Percentiles rank a stretch among this genome's conserved stretches.
Conservation (phyloP, 2,329 filamentous ascomycete genomes). For the Aspergillus sp. region DNA sequence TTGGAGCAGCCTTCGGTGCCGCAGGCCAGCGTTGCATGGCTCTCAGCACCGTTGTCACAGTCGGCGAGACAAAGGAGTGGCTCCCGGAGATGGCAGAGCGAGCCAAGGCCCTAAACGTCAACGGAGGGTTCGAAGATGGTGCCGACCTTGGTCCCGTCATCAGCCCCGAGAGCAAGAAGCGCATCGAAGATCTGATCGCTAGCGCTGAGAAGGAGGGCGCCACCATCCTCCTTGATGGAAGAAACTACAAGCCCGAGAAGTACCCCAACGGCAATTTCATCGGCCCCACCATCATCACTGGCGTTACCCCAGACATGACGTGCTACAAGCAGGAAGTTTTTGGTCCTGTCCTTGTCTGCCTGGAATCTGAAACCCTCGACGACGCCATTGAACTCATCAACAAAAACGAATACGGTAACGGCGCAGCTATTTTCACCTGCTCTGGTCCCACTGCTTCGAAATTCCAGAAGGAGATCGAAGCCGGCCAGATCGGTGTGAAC, state of each 20-base stretch:
- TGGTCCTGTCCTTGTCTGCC: conserved; percentile 64
- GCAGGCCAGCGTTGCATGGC: conserved; percentile 71
- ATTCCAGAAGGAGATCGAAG: conserved; percentile 67
- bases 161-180: conserved; percentile 61
- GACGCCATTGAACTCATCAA: conserved; percentile 66
- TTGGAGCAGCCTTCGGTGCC: conserved; percentile 67
- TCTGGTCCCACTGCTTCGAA: conserved; percentile 60
- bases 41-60: conserved; percentile 63
- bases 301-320: conserved; percentile 64
- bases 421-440: conserved; percentile 64
- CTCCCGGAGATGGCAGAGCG: conserved; percentile 62
- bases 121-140: conserved; percentile 63
- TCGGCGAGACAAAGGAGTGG: conserved; percentile 67
- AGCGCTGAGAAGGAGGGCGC: conserved; percentile 64
- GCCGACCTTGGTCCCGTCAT: conserved; percentile 66
- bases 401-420: conserved; percentile 66
- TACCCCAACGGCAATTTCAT: conserved; percentile 68
- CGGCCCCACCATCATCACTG: conserved; percentile 64
- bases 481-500: conserved; percentile 67
- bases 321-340: conserved; percentile 69
- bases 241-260: conserved; percentile 60
- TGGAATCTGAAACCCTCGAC: conserved; percentile 60
- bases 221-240: conserved; percentile 62
- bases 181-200: conserved; percentile 61
- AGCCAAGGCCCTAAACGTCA: conserved; percentile 60